Conservation (phyloP, 2,329 filamentous ascomycete genomes). For the Alternaria gaisen region DNA sequence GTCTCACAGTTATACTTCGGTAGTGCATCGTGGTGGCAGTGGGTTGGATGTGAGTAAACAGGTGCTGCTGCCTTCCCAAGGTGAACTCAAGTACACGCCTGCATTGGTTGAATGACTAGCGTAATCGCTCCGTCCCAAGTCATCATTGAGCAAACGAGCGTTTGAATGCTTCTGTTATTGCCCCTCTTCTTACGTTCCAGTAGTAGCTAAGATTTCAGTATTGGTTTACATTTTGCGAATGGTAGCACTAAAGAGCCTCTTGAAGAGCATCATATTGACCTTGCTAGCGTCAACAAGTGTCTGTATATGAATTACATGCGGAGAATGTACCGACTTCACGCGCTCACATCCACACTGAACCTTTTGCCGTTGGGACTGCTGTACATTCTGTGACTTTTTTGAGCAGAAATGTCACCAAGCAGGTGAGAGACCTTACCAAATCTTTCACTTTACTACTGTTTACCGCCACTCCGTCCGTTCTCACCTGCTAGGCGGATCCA, state of each 20-base stretch:
- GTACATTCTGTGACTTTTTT: no score
- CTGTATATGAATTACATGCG: background rate
- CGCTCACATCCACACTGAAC: no score
- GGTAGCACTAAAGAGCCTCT: background rate
- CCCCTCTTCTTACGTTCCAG: background rate
- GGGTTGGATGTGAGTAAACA: background rate
- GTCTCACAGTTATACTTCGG: conserved; percentile 51
- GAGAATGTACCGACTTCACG: background rate
- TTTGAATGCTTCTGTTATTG: background rate
- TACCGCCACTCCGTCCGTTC: background rate
- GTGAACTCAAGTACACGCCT: background rate
- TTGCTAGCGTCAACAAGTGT: background rate
- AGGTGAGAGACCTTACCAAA: background rate
- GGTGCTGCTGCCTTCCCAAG: background rate
- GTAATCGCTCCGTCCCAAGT: background rate
- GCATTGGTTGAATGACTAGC: background rate
- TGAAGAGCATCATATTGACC: background rate
- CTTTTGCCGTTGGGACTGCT: no score
- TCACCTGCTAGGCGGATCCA: background rate
- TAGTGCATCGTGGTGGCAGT: conserved; percentile 34
- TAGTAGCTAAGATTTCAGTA: background rate
- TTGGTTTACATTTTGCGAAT: background rate
- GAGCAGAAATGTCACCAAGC: background rate
- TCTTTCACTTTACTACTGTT: background rate
- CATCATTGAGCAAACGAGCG: background rate